Evolutionary conservation across 2,329 filamentous ascomycete genomes (phyloP).

Genomic region (Clonostachys sp.): DNA sequence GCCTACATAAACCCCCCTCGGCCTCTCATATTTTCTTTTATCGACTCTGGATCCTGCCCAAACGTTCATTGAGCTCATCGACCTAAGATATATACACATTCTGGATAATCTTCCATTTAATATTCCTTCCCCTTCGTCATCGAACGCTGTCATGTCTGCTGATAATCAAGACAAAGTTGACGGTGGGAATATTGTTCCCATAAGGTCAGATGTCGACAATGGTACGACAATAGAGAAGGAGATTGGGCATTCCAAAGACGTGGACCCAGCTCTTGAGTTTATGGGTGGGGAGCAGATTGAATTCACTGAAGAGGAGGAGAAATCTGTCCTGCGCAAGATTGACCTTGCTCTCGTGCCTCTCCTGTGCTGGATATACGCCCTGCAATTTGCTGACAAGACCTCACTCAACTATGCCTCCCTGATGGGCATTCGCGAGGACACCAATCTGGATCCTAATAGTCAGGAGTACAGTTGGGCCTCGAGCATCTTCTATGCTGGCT

Average conservation of each 20-base stretch:
- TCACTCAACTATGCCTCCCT: conserved; percentile 24
- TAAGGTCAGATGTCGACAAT: background rate
- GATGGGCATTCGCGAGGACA: conserved; percentile 24
- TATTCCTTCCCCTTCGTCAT: too few relatives aligned
- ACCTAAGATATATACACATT: too few relatives aligned
- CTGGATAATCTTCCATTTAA: too few relatives aligned
- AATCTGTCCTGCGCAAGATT: conserved; percentile 18
- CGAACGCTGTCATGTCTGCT: too few relatives aligned
- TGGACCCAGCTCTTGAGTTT: background rate
- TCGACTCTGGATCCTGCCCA: too few relatives aligned
- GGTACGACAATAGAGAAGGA: background rate
- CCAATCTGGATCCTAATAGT: conserved; percentile 11
- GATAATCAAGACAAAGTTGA: too few relatives aligned
- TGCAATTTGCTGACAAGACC: conserved; percentile 23
- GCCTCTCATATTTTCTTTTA: too few relatives aligned
- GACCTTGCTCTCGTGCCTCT: conserved; percentile 20
- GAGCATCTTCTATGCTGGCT: background rate
- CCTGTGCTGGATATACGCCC: conserved; percentile 19
- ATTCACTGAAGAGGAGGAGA: conserved; percentile 9
- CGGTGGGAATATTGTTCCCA: background rate
- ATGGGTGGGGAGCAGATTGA: background rate
- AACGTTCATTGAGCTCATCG: too few relatives aligned
- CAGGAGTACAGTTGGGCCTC: conserved; percentile 19
- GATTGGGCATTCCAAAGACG: background rate
- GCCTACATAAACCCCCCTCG: too few relatives aligned